phyloP scores from a whole-genome alignment of 1,284 basidiomycete species.

The Apiotrichum laibachii region DNA sequence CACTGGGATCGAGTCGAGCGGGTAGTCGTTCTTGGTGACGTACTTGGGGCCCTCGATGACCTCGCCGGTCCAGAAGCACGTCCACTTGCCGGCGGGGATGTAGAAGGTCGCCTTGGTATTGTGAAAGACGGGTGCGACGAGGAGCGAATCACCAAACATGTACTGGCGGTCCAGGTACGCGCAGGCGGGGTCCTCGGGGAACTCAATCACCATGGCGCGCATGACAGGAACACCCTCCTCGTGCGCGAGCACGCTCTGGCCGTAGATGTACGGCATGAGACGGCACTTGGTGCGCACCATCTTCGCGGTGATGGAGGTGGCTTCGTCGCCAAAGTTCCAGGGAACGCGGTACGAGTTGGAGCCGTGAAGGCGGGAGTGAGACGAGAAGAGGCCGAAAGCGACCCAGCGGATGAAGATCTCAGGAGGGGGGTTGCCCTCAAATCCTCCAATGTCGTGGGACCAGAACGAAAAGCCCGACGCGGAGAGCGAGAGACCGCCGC shows the following conservation, averaged over 20 bases:
- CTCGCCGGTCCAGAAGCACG: constrained; percentile 51
- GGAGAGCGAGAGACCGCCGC: constrained; percentile 65
- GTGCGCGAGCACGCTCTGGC: constrained; percentile 63
- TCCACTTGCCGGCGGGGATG: constrained; percentile 67
- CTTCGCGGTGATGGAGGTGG: constrained; percentile 63
- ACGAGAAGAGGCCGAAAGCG: constrained; percentile 57
- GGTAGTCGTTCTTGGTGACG: constrained; percentile 36
- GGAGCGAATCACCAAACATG: constrained; percentile 66
- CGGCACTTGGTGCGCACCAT: constrained; percentile 66
- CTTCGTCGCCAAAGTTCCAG: constrained; percentile 70
- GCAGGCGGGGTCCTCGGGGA: constrained; percentile 63
- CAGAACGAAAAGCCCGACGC: constrained; percentile 68
- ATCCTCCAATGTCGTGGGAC: constrained; percentile 72
- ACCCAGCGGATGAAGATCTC: constrained; percentile 73
- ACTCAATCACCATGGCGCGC: constrained; percentile 72
- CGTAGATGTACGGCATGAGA: constrained; percentile 71
- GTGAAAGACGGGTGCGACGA: constrained; percentile 69
- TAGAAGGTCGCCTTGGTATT: constrained; percentile 65
- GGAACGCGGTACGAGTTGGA: constrained; percentile 70
- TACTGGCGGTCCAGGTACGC: constrained; percentile 64
- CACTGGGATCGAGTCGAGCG: constrained; percentile 57
- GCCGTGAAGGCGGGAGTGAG: constrained; percentile 64
- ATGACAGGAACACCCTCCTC: constrained; percentile 62
- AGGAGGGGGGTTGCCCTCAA: constrained; percentile 54
- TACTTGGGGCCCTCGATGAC: constrained; percentile 34